These are phyloP conservation scores for Xenoacremonium recifei DNA, from an alignment of 2,329 filamentous ascomycete species.

Conservation along the genomic window DNA sequence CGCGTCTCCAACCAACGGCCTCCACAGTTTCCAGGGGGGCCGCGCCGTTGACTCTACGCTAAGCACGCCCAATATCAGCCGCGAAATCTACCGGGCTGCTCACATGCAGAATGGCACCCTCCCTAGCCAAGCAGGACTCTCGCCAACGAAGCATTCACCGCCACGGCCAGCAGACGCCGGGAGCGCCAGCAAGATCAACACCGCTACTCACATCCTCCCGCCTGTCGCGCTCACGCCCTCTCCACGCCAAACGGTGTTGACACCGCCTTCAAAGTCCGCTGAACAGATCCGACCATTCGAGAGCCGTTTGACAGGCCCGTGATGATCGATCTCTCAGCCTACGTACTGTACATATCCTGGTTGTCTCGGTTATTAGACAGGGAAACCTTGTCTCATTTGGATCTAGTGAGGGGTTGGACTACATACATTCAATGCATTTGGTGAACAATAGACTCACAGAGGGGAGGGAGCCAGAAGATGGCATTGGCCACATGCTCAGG, in stretches of 20 bases:
- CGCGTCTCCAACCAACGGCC: slow-evolving; percentile 21
- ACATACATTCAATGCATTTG: too few species aligned
- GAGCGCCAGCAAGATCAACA: slow-evolving; percentile 26
- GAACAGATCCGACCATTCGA: slow-evolving; percentile 18
- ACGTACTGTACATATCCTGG: too few species aligned
- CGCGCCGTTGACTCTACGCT: slow-evolving; percentile 23
- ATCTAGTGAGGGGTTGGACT: too few species aligned
- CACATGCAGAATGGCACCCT: slow-evolving; percentile 33
- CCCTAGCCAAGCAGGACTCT: slow-evolving; percentile 46
- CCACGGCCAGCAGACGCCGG: slow-evolving; percentile 31
- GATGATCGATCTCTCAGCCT: too few species aligned
- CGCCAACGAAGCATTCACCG: slow-evolving; percentile 53
- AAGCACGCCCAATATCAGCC: slow-evolving; percentile 27
- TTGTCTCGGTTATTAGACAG: too few species aligned
- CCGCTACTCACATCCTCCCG: slow-evolving; percentile 50
- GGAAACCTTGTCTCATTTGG: too few species aligned
- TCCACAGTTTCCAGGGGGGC: slow-evolving; percentile 21
- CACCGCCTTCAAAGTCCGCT: slow-evolving; percentile 55
- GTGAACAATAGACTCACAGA: too few species aligned
- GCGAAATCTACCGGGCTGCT: slow-evolving; percentile 25
- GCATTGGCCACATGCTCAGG: too few species aligned
- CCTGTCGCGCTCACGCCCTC: slow-evolving; percentile 59
- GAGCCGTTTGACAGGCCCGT: slow-evolving; percentile 11
- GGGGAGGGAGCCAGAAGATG: too few species aligned
- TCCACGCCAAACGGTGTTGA: slow-evolving; percentile 54